Evolutionary conservation across 1,284 basidiomycete species (phyloP), one percentile per base, ranked within the genome.

Genomic region (Wolfiporia cocos): DNA sequence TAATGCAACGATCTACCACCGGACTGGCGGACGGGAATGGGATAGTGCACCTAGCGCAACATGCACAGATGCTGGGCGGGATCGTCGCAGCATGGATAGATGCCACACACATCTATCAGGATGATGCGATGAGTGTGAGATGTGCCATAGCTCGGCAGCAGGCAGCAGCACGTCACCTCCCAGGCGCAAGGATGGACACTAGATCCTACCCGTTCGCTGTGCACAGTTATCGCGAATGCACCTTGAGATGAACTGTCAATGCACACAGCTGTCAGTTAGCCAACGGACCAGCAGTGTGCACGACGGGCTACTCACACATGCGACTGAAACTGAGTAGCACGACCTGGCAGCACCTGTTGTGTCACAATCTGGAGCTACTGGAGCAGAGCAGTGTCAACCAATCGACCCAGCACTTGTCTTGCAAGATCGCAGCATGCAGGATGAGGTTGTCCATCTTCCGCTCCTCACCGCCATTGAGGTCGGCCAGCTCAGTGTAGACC

Each of bases 401-500:
- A 64, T 96, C 90, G 18, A 84, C 70, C 81, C 93, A 98, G 57
- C 97, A 91, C 36, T 92, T 85, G 39, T 85, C 77, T 60, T 97
- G 95, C 89, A 92, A 97, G 36, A 86, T 73, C 9, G 91, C 90
- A 17, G 92, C 87, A 54, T 88, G 84, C 32, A 99, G 73, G 48
- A 98, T 97, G 39, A 96, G 73, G 58, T 98, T 94, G 61, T 99
- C 95, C 84, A 97, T 92, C 47, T 77, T 91, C 24, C 86, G 73
- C 38, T 88, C 87, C 29, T 65, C 65, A 40, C 54, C 55, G 37
- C 68, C 66, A 17, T 70, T 61, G 53, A 93, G 91, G 49, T 91
- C 84, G 49, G 95, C 78, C 47, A 88, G 77, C 63, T 99, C 95
- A 2, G 78, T 84, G 11, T 92, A 81, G 31, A 98, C 81, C 51